Conservation (phyloP, 495 filamentous ascomycete genomes). For the Cudoniella acicularis region DNA sequence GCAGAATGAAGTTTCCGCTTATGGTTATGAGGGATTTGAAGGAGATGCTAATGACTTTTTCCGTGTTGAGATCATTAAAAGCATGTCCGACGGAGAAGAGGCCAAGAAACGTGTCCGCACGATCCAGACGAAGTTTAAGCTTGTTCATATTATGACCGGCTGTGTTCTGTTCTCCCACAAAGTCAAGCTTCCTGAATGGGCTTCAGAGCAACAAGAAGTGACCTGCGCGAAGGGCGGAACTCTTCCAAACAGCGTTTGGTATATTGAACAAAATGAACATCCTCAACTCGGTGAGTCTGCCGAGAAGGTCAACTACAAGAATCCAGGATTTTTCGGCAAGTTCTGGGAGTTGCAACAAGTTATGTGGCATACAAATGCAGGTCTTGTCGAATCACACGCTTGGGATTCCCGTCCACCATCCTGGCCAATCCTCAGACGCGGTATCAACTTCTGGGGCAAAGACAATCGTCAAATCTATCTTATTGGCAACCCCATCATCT, state of each 20-base stretch:
- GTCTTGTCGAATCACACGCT: constrained; percentile 90
- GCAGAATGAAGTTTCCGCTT: constrained; percentile 97
- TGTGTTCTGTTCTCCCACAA: constrained; percentile 98
- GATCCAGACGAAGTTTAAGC: constrained; percentile 93
- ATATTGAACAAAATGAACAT: constrained; percentile 85
- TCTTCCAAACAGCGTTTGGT: constrained; percentile 95
- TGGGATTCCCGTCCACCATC: constrained; percentile 95
- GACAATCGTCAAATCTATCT: constrained; percentile 94
- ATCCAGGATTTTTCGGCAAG: constrained; percentile 95
- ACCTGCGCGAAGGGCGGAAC: constrained; percentile 93
- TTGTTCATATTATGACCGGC: constrained; percentile 94
- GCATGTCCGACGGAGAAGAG: constrained; percentile 69
- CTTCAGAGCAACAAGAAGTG: constrained; percentile 94
- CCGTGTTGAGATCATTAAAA: constrained; percentile 90
- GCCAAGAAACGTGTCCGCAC: constrained; percentile 86
- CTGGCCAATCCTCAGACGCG: constrained; percentile 89
- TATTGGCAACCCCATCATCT: constrained; percentile 91
- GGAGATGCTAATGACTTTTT: constrained; percentile 97
- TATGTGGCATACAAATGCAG: constrained; percentile 98
- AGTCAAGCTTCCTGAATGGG: constrained; percentile 97
- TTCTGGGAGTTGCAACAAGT: constrained; percentile 99
- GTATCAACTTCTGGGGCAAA: constrained; percentile 99
- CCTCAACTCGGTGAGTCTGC: constrained; percentile 66
- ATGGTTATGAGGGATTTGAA: constrained; percentile 94
- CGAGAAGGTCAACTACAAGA: constrained; percentile 91